Evolutionary conservation across 2,329 filamentous ascomycete genomes (phyloP), one percentile per base, ranked within the genome.

Genomic region (Rhynchosporium agropyri): DNA sequence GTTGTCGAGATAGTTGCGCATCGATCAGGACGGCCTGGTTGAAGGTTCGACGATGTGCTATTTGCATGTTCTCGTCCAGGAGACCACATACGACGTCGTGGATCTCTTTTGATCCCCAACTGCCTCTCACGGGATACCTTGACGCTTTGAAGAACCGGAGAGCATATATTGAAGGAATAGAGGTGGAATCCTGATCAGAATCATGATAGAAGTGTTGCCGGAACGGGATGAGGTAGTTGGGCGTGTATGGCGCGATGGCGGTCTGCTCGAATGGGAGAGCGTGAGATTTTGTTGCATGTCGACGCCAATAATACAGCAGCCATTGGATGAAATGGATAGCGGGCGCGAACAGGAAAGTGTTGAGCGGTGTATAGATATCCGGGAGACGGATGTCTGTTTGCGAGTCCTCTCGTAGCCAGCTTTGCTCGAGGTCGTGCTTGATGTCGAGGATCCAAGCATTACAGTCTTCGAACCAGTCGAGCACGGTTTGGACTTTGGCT

Each of bases 401-500:
- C 2, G 20, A 7, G 33, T 40, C 46, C 38, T 50, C 57, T 43
- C 20, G 4, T 3, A 59, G 46, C 57, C 57, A 59, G 26, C 45
- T 50, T 36, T 49, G 45, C 45, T 50, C 36, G n/a, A 59, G 46
- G n/a, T 59, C 57, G 10, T 49, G 38, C 48, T 50, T 49, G 33
- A 59, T 59, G 13, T 49, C 45, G 31, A 59, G 46, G 46, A 59
- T 49, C 57, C 45, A 50, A n/a, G 58, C 26, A 20, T 51, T 54
- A 28, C 58, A 60, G 49, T 60, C 58, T 49, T 60, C 58, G 49
- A 60, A 60, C 36, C 49, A 60, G 31, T 60, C 58, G 13, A 60
- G 58, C 12, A 60, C 49, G n/a, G 50, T 60, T 46, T 60, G 58
- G 7, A 45, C 38, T 56, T 56, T 43, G 38, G 29, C 53, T n/a